Evolutionary conservation across 1,284 basidiomycete genomes (phyloP).

Genomic region (Thecaphora thlaspeos): DNA sequence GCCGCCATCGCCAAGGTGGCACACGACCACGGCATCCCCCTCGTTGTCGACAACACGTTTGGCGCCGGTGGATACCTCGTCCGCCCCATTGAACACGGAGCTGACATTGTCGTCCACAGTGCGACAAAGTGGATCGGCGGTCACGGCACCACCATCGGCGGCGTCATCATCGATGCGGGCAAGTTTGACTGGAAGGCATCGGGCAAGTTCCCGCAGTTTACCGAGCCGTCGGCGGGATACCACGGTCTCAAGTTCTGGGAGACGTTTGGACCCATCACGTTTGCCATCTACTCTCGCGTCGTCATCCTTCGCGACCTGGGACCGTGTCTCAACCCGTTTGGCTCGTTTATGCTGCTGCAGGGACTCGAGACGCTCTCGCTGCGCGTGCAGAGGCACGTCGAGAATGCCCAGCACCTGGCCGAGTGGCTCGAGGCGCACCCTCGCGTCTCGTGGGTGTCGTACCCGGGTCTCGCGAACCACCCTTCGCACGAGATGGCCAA

Average conservation of each 20-base stretch:
- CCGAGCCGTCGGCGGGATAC: constrained; percentile 77
- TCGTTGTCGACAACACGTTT: constrained; percentile 88
- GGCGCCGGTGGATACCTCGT: constrained; percentile 77
- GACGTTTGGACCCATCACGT: constrained; percentile 72
- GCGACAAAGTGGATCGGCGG: constrained; percentile 91
- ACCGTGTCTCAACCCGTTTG: constrained; percentile 75
- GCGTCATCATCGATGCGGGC: constrained; percentile 77
- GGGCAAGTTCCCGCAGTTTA: constrained; percentile 78
- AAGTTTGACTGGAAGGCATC: constrained; percentile 79
- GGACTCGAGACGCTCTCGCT: constrained; percentile 83
- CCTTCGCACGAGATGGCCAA: constrained; percentile 67
- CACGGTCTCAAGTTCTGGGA: constrained; percentile 67
- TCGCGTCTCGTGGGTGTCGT: constrained; percentile 77
- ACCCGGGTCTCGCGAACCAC: constrained; percentile 72
- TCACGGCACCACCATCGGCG: constrained; percentile 82
- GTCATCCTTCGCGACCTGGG: constrained; percentile 78
- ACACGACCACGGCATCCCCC: constrained; percentile 71
- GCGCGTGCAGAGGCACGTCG: constrained; percentile 72
- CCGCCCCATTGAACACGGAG: constrained; percentile 74
- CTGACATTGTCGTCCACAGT: constrained; percentile 82
- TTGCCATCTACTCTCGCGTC: constrained; percentile 71
- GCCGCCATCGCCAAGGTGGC: constrained; percentile 75
- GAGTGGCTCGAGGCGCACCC: constrained; percentile 72
- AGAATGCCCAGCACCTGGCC: constrained; percentile 74
- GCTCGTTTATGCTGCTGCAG: constrained; percentile 77